These are phyloP conservation scores for Alloteropsis semialata DNA, from an alignment of 176 grass and related monocot genomes.

Conservation along the genomic window DNA sequence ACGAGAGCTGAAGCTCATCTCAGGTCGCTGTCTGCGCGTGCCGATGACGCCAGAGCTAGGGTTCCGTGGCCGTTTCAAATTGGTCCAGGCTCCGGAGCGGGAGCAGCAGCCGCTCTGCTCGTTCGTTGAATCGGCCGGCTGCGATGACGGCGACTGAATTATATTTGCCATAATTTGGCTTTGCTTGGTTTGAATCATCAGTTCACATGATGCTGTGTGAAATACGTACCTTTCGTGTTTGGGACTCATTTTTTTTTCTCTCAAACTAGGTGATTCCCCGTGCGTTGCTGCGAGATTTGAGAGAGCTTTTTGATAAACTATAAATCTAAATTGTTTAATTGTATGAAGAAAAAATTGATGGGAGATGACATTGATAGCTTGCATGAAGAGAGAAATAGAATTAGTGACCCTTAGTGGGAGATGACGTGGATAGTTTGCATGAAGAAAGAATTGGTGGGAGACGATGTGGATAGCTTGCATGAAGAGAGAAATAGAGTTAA, in stretches of 20 bases:
- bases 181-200: neutral
- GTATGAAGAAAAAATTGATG: too few species aligned
- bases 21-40: conserved; percentile 39
- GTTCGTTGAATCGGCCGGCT: conserved; percentile 4
- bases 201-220: neutral
- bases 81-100: neutral
- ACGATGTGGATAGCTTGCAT: too few species aligned
- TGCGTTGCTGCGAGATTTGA: too few species aligned
- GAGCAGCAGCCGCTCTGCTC: neutral
- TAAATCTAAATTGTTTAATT: too few species aligned
- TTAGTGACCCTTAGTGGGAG: too few species aligned
- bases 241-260: neutral
- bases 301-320: too few species aligned
- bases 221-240: neutral
- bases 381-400: too few species aligned
- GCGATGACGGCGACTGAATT: neutral
- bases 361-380: too few species aligned
- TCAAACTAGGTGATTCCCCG: too few species aligned
- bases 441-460: too few species aligned
- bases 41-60: conserved; percentile 13
- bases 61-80: neutral
- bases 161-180: neutral
- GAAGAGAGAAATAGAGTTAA: too few species aligned
- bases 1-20: neutral
- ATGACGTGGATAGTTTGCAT: too few species aligned